Evolutionary conservation across 192 early-diverging fungal species (phyloP).

Genomic region (Coemansia sp.): DNA sequence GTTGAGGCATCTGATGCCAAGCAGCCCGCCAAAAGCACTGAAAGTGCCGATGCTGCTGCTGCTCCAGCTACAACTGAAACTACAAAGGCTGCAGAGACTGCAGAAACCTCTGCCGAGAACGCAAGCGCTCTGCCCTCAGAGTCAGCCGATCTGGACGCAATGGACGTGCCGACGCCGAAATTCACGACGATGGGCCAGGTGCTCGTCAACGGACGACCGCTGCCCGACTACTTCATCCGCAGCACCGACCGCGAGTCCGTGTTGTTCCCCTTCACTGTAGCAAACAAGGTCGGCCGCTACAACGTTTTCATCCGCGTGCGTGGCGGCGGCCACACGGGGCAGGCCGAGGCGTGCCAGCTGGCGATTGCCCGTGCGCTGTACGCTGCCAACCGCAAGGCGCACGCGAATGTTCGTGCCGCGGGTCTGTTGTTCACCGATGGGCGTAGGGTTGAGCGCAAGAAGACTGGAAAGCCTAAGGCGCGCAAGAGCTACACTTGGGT

Average conservation of each 20-base stretch:
- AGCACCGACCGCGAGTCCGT: constrained; percentile 64
- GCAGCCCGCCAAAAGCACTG: neutral
- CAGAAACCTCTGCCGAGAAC: neutral
- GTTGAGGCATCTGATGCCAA: neutral
- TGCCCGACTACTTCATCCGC: constrained; percentile 73
- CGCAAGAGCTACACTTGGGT: constrained; percentile 87
- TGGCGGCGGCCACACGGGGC: constrained; percentile 82
- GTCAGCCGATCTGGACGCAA: neutral
- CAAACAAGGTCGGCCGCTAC: constrained; percentile 65
- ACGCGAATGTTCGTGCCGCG: constrained; percentile 57
- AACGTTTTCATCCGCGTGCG: constrained; percentile 81
- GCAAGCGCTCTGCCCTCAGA: neutral
- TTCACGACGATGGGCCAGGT: constrained; percentile 51
- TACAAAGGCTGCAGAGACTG: neutral
- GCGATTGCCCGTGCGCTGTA: constrained; percentile 73
- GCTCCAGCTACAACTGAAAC: neutral
- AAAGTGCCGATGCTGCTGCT: no score
- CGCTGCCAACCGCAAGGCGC: constrained; percentile 60
- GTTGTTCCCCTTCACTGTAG: constrained; percentile 69
- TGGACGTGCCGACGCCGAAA: constrained; percentile 5
- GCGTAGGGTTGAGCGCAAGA: constrained; percentile 92
- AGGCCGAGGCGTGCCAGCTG: constrained; percentile 82
- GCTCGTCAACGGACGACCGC: constrained; percentile 74
- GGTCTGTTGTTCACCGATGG: constrained; percentile 61
- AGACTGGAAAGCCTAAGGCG: constrained; percentile 93